phyloP scores from a whole-genome alignment of 2,329 filamentous ascomycete genomes.

The Monilinia aucupariae region DNA sequence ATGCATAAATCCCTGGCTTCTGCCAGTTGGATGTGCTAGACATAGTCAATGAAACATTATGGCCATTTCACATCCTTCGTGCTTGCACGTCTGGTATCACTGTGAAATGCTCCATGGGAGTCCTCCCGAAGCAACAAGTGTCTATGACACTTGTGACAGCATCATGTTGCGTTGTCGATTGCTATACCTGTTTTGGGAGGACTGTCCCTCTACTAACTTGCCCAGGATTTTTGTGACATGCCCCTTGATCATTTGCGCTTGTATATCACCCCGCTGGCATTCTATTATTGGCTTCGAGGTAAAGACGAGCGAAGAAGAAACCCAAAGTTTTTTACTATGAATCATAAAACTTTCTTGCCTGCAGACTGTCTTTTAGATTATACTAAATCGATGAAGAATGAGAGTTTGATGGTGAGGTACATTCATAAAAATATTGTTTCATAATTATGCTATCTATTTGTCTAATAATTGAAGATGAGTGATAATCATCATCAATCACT shows the following conservation, averaged over 20 bases:
- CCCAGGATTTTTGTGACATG: constrained; percentile 9
- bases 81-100: constrained; percentile 38
- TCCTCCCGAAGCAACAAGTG: constrained; percentile 54
- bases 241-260: constrained; percentile 49
- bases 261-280: constrained; percentile 78
- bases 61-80: constrained; percentile 62
- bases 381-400: constrained; percentile 52
- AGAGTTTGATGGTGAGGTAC: constrained; percentile 85
- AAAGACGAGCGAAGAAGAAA: constrained; percentile 87
- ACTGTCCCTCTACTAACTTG: constrained; percentile 29
- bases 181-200: constrained; percentile 35
- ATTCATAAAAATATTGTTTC: constrained; percentile 38
- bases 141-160: constrained; percentile 18
- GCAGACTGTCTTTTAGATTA: constrained; percentile 70
- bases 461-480: not conserved
- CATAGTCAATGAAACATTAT: constrained; percentile 42
- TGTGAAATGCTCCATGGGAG: constrained; percentile 74
- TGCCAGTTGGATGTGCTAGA: constrained; percentile 24
- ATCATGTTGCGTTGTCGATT: constrained; percentile 24
- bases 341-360: constrained; percentile 56
- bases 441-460: not conserved
- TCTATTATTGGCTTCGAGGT: constrained; percentile 74
- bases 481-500: not conserved
- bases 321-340: constrained; percentile 39
- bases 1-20: constrained; percentile 19